Evolutionary conservation across 2,329 filamentous ascomycete genomes (phyloP).

Genomic region (Aspergillus glaucus): DNA sequence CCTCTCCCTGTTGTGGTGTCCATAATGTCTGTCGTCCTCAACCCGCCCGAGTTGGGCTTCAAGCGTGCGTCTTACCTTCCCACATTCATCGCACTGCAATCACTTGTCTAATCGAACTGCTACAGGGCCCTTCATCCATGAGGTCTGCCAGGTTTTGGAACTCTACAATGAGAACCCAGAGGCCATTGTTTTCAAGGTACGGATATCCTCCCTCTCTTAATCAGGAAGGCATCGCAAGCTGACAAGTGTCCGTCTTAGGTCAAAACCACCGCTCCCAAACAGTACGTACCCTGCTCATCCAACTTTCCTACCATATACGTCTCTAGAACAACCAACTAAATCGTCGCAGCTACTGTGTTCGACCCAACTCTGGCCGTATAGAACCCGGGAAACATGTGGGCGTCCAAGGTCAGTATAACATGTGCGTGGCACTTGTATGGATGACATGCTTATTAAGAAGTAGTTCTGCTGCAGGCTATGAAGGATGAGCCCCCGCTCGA

Average conservation of each 20-base stretch:
- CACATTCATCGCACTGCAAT: constrained; percentile 2
- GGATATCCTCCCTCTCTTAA: constrained; percentile 13
- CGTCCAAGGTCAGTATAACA: constrained; percentile 64
- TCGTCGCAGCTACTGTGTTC: constrained; percentile 77
- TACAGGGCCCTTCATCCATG: constrained; percentile 57
- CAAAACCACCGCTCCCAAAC: constrained; percentile 97
- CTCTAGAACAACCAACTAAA: constrained; percentile 13
- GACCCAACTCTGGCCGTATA: constrained; percentile 93
- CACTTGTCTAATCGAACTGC: constrained; percentile 18
- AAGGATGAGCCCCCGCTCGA: constrained; percentile 84
- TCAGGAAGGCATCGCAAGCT: constrained; percentile 17
- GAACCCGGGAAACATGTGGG: constrained; percentile 85
- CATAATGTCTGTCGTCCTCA: constrained; percentile 90
- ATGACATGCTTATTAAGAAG: constrained; percentile 18
- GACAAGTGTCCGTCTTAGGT: constrained; percentile 53
- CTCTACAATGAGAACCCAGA: constrained; percentile 53
- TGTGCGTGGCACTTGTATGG: background rate
- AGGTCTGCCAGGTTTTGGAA: constrained; percentile 57
- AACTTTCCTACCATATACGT: constrained; percentile 9
- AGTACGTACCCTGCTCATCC: constrained; percentile 56
- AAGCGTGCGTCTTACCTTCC: constrained; percentile 54
- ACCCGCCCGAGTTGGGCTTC: constrained; percentile 87
- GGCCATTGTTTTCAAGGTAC: constrained; percentile 59
- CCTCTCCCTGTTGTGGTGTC: constrained; percentile 15
- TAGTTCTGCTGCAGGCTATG: constrained; percentile 96